These are phyloP conservation scores for Penicillium silybi DNA, from an alignment of 495 filamentous ascomycete genomes.

Conservation along the genomic window DNA sequence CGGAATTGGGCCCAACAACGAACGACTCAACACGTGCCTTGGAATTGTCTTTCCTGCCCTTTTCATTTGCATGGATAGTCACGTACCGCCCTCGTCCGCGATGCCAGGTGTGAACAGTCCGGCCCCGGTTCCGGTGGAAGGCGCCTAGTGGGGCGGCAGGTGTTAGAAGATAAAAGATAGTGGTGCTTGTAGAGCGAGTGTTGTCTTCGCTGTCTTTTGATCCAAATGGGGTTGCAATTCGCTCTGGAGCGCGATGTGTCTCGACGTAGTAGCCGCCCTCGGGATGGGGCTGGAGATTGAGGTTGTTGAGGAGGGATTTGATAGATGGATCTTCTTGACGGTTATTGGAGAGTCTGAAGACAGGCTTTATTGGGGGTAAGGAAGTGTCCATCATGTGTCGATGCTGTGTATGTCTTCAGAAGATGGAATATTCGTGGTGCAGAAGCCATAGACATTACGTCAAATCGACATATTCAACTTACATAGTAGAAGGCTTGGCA, in stretches of 20 bases:
- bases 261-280: slow-evolving; percentile 65
- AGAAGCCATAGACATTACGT: not conserved
- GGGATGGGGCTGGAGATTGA: slow-evolving; percentile 48
- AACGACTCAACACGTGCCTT: slow-evolving; percentile 56
- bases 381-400: too few relatives aligned
- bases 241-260: slow-evolving; percentile 52
- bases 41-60: slow-evolving; percentile 13
- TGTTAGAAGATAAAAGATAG: slow-evolving; percentile 63
- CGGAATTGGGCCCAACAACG: slow-evolving; percentile 54
- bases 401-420: too few relatives aligned
- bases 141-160: slow-evolving; percentile 48
- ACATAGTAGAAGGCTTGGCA: too few relatives aligned
- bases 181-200: slow-evolving; percentile 10
- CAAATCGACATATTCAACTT: not conserved
- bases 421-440: too few relatives aligned
- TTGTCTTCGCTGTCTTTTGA: not conserved
- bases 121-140: slow-evolving; percentile 58
- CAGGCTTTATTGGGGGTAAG: too few relatives aligned
- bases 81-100: slow-evolving; percentile 58
- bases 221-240: slow-evolving; percentile 48
- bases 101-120: slow-evolving; percentile 61
- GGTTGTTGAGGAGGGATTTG: slow-evolving; percentile 37
- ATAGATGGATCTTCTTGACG: slow-evolving; percentile 29
- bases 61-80: slow-evolving; percentile 52
- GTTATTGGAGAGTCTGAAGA: too few relatives aligned